Conservation (phyloP, 371 early-diverging fungal genomes). For the Astathelohania contejeani region DNA sequence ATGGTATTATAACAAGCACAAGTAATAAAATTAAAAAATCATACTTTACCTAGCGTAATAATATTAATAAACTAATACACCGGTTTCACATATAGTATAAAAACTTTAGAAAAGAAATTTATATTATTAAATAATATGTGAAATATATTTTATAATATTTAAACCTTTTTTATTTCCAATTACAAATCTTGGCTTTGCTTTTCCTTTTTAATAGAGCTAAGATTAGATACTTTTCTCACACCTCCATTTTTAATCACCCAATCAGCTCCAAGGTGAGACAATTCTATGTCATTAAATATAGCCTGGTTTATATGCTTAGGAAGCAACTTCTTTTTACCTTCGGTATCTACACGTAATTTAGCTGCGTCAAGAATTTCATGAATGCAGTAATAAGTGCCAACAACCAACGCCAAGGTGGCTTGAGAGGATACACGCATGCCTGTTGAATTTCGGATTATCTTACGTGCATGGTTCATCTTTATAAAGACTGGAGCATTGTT, state of each 20-base stretch:
- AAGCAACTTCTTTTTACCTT: constrained; percentile 52
- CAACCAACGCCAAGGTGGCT: constrained; percentile 40
- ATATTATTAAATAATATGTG: too few species aligned
- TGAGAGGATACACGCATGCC: constrained; percentile 48
- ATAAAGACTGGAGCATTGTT: too few species aligned
- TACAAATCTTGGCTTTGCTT: constrained; percentile 7
- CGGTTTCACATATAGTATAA: too few species aligned
- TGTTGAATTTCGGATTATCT: constrained; percentile 46
- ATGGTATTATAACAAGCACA: too few species aligned
- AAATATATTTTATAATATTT: too few species aligned
- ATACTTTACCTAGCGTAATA: too few species aligned
- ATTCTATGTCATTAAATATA: constrained; percentile 49
- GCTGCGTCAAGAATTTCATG: constrained; percentile 51
- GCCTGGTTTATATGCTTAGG: constrained; percentile 51
- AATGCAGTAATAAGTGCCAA: constrained; percentile 43
- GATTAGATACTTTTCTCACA: constrained; percentile 14
- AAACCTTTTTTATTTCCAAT: too few species aligned
- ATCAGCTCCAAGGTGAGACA: constrained; percentile 36
- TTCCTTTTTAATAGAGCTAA: constrained; percentile 7
- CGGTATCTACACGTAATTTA: constrained; percentile 43
- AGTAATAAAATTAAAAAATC: too few species aligned
- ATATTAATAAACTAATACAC: too few species aligned
- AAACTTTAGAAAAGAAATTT: too few species aligned
- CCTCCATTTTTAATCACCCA: constrained; percentile 50
- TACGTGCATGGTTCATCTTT: constrained; percentile 49